Evolutionary conservation across 441 rosid genomes (phyloP).

Genomic region (Isatis lusitanica): DNA sequence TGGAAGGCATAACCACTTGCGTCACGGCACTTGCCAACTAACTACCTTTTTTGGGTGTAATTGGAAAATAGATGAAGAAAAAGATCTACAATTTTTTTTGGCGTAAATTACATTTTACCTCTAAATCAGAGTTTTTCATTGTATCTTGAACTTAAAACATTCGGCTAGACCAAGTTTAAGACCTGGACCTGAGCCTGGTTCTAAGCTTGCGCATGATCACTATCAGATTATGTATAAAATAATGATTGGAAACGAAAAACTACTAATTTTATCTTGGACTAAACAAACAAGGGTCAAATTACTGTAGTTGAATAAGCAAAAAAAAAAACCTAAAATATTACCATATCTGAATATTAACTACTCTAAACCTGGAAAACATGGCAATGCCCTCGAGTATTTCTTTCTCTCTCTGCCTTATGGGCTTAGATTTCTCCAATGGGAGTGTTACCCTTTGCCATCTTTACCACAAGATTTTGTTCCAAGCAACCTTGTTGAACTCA

Average conservation of each 20-base stretch:
- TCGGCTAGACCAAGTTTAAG: neutral
- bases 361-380: neutral
- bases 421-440: conserved; percentile 34
- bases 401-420: conserved; percentile 21
- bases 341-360: too few species aligned
- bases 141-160: neutral
- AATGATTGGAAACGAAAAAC: neutral
- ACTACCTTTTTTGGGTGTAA: neutral
- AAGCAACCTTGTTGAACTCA: conserved; percentile 29
- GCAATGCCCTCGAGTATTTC: neutral
- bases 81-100: too few species aligned
- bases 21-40: neutral
- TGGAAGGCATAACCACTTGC: neutral
- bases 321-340: too few species aligned
- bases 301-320: too few species aligned
- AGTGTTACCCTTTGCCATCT: conserved; percentile 28
- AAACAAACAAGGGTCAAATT: too few species aligned
- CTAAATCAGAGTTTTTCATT: neutral
- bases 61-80: too few species aligned
- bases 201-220: neutral
- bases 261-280: neutral
- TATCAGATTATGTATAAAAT: neutral
- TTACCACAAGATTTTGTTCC: conserved; percentile 29
- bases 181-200: neutral
- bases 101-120: too few species aligned